Percentiles rank a stretch among this genome's conserved stretches.
phyloP scores from a whole-genome alignment of 305 asterid species.

The Solanum hybrid region DNA sequence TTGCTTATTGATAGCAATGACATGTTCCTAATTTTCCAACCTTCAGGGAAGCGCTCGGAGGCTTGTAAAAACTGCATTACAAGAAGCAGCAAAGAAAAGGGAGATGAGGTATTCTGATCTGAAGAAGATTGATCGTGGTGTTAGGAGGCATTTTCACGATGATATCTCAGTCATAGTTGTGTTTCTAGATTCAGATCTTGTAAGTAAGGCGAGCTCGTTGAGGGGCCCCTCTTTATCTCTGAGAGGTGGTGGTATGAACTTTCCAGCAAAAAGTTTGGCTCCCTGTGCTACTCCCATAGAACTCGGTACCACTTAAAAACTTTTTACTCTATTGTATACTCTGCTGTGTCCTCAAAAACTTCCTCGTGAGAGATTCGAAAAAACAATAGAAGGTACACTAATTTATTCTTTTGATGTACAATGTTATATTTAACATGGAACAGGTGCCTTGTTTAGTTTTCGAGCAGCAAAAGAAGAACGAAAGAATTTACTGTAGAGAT shows the following conservation, averaged over 20 bases:
- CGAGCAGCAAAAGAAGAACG: background rate
- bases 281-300: conserved; percentile 6
- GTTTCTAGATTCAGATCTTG: conserved; percentile 19
- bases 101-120: conserved; percentile 22
- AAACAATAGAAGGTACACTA: conserved; percentile 8
- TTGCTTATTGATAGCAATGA: background rate
- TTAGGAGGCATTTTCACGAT: conserved; percentile 24
- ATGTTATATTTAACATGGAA: conserved; percentile 11
- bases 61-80: conserved; percentile 22
- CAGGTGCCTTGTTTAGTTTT: conserved; percentile 3
- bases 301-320: conserved; percentile 5
- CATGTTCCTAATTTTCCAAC: background rate
- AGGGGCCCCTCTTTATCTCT: conserved; percentile 16
- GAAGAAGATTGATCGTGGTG: conserved; percentile 20
- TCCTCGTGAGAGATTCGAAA: background rate
- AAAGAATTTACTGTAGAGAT: conserved; percentile 6
- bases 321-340: background rate
- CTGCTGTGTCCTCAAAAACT: background rate
- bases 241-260: conserved; percentile 13
- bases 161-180: conserved; percentile 24
- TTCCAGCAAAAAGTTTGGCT: conserved; percentile 12
- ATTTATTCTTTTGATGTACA: conserved; percentile 11
- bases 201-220: conserved; percentile 13
- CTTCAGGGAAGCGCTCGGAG: conserved; percentile 25
- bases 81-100: conserved; percentile 26